These are phyloP conservation scores for Gastrolobium bilobum DNA, from an alignment of 306 rosid species.

Conservation along the genomic window DNA sequence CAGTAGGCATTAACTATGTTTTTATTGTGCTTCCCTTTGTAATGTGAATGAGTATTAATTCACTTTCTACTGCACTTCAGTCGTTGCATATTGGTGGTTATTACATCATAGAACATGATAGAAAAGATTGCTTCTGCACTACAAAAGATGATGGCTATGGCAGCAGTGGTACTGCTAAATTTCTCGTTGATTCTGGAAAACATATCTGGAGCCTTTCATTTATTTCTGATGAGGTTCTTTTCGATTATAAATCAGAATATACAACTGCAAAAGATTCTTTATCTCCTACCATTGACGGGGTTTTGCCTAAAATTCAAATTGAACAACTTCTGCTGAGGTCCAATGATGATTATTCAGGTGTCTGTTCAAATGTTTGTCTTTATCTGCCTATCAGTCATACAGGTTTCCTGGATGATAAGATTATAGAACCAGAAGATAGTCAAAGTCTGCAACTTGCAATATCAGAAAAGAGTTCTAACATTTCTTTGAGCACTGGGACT, in stretches of 20 bases:
- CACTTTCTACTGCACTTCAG: conserved; percentile 61
- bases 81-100: conserved; percentile 81
- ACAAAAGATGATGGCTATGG: conserved; percentile 46
- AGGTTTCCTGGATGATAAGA: conserved; percentile 50
- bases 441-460: conserved; percentile 50
- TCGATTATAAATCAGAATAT: conserved; percentile 44
- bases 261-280: conserved; percentile 46
- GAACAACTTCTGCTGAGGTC: conserved; percentile 51
- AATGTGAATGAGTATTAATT: conserved; percentile 40
- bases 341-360: conserved; percentile 41
- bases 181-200: conserved; percentile 60
- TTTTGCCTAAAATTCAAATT: conserved; percentile 49
- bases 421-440: conserved; percentile 48
- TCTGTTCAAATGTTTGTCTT: conserved; percentile 74
- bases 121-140: conserved; percentile 60
- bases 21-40: conserved; percentile 25
- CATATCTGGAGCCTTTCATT: conserved; percentile 77
- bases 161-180: conserved; percentile 47
- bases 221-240: conserved; percentile 60
- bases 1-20: conserved; percentile 22
- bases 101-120: conserved; percentile 67
- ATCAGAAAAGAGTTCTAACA: conserved; percentile 49
- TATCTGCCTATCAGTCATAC: conserved; percentile 62
- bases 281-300: conserved; percentile 47
- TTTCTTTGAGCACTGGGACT: conserved; percentile 43